A percentile compares a stretch with the other conserved stretches of the same genome.
Evolutionary conservation across 495 filamentous ascomycete species (phyloP).

Genomic region (Hypoxylon fragiforme): DNA sequence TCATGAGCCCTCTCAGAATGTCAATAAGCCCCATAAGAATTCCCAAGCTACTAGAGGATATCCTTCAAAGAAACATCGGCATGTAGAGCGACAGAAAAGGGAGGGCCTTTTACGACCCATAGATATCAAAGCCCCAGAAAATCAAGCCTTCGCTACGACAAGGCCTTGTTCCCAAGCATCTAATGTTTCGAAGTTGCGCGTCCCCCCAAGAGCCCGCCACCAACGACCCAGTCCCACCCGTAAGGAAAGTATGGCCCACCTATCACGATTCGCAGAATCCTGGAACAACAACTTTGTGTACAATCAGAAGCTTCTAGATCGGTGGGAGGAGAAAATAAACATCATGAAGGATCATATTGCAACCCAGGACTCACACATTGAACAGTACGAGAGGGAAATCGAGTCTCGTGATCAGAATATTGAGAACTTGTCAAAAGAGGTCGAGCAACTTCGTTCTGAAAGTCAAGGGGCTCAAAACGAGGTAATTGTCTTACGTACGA

Average conservation of each 20-base stretch:
- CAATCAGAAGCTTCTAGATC: constrained; percentile 24
- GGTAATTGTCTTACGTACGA: constrained; percentile 26
- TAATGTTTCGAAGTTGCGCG: constrained; percentile 29
- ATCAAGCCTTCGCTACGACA: background rate
- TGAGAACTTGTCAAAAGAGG: constrained; percentile 20
- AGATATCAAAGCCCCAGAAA: background rate
- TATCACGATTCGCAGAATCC: constrained; percentile 20
- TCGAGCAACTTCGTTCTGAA: constrained; percentile 27
- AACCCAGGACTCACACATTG: constrained; percentile 21
- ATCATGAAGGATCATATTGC: constrained; percentile 29
- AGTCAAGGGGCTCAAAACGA: constrained; percentile 28
- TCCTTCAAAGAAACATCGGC: background rate
- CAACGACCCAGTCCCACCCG: constrained; percentile 8
- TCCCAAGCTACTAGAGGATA: background rate
- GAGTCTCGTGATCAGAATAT: constrained; percentile 29
- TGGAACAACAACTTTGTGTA: constrained; percentile 28
- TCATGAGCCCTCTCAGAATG: background rate
- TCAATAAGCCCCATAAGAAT: background rate
- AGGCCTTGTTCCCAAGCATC: constrained; percentile 31
- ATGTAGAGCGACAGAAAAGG: background rate
- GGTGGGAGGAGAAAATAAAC: constrained; percentile 30
- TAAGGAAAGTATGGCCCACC: constrained; percentile 15
- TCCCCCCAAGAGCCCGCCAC: background rate
- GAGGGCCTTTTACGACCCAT: constrained; percentile 13
- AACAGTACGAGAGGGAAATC: constrained; percentile 27